Evolutionary conservation across 1,139 yeast genomes (phyloP).

Genomic region (Debaryomyces fabryi): DNA sequence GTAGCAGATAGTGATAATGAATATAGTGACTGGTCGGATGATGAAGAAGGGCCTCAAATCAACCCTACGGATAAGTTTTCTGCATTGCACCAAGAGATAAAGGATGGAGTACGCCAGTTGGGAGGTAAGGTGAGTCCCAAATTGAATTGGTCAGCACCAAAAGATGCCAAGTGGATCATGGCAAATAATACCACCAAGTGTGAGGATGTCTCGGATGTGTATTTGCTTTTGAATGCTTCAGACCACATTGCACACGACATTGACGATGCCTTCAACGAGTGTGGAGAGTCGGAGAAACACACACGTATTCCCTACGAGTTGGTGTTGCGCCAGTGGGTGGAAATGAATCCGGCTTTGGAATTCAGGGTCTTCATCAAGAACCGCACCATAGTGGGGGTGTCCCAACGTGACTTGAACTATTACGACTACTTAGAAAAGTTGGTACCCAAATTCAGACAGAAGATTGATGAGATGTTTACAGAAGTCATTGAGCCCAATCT

Average conservation of each 20-base stretch:
- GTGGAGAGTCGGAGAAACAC: conserved; percentile 20
- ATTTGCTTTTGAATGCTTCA: conserved; percentile 79
- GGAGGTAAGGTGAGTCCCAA: conserved; percentile 77
- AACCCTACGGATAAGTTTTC: conserved; percentile 54
- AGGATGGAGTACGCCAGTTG: conserved; percentile 40
- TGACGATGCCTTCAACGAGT: conserved; percentile 64
- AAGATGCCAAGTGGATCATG: conserved; percentile 91
- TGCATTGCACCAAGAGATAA: conserved; percentile 59
- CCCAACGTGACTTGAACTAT: conserved; percentile 85
- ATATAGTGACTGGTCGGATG: conserved; percentile 69
- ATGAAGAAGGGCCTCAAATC: conserved; percentile 18
- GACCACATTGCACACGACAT: conserved; percentile 87
- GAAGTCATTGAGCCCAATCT: conserved; percentile 48
- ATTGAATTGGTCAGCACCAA: conserved; percentile 95
- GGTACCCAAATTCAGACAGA: conserved; percentile 45
- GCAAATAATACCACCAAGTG: conserved; percentile 78
- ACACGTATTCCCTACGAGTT: conserved; percentile 52
- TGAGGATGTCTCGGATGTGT: conserved; percentile 68
- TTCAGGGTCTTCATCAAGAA: conserved; percentile 80
- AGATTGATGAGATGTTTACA: conserved; percentile 59
- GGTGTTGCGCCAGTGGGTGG: conserved; percentile 78
- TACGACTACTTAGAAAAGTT: conserved; percentile 66
- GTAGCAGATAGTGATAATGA: conserved; percentile 57
- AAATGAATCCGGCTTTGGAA: conserved; percentile 84
- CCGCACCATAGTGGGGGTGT: conserved; percentile 64